Percentiles rank a stretch among this genome's conserved stretches.
Evolutionary conservation across 495 filamentous ascomycete species (phyloP).

Genomic region (Ascodesmis nigricans): DNA sequence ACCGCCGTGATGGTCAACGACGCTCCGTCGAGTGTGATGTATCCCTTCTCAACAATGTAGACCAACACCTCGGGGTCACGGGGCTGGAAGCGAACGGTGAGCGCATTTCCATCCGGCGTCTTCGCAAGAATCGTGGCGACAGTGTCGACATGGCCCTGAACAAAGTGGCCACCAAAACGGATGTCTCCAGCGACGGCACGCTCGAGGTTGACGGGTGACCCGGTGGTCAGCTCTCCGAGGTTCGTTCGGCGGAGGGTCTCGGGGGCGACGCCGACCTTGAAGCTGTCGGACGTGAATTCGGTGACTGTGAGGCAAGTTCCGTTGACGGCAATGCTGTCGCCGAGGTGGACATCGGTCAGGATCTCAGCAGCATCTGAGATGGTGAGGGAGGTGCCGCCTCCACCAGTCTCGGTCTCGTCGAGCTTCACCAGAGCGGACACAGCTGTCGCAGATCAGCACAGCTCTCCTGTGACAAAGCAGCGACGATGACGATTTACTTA

Average conservation of each 20-base stretch:
- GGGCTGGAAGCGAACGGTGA: conserved; percentile 66
- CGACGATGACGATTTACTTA: conserved; percentile 25
- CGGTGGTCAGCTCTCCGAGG: conserved; percentile 33
- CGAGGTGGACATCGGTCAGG: conserved; percentile 59
- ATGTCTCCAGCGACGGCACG: conserved; percentile 70
- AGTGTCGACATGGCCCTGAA: conserved; percentile 73
- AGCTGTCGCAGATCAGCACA: too few relatives aligned
- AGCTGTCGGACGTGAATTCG: conserved; percentile 28
- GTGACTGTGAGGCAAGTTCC: conserved; percentile 86
- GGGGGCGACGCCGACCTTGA: conserved; percentile 88
- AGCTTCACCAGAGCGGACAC: conserved; percentile 60
- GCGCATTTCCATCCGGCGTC: conserved; percentile 61
- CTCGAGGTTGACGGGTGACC: conserved; percentile 58
- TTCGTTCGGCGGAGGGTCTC: conserved; percentile 94
- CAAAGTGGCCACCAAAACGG: conserved; percentile 71
- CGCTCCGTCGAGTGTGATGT: conserved; percentile 85
- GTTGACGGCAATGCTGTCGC: conserved; percentile 85
- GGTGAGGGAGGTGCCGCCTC: conserved; percentile 51
- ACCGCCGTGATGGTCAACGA: conserved; percentile 82
- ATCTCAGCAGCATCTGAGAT: conserved; percentile 55
- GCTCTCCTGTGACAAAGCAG: too few relatives aligned
- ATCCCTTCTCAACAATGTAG: conserved; percentile 93
- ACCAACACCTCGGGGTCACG: conserved; percentile 40
- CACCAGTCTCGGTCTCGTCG: conserved; percentile 49
- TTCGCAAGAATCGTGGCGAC: conserved; percentile 46